Percentiles rank a stretch among this genome's conserved stretches.
phyloP scores from a whole-genome alignment of 805 yeast species.

The Nakazawaea ernobii region DNA sequence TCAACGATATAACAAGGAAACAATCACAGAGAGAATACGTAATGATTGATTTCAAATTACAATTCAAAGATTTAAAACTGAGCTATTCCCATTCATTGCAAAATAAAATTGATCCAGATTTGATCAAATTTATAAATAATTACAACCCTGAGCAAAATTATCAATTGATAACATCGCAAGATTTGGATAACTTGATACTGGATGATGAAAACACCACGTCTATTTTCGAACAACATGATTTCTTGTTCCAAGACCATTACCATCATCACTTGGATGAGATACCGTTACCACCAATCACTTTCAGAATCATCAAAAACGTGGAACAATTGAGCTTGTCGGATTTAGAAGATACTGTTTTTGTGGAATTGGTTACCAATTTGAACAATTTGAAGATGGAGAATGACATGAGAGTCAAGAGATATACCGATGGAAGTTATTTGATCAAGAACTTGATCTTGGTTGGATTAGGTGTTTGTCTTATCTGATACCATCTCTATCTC shows the following conservation, averaged over 20 bases:
- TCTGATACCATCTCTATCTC: conserved; percentile 11
- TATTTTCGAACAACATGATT: conserved; percentile 18
- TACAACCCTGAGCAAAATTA: conserved; percentile 21
- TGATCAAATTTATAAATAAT: conserved; percentile 56
- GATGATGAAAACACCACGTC: conserved; percentile 17
- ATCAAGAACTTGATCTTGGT: conserved; percentile 31
- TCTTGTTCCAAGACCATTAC: conserved; percentile 5
- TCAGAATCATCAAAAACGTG: conserved; percentile 40
- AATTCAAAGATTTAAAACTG: conserved; percentile 59
- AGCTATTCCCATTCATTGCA: too few species aligned
- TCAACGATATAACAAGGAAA: conserved; percentile 14
- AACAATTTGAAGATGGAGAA: conserved; percentile 26
- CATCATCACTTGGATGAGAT: conserved; percentile 4
- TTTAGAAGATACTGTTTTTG: conserved; percentile 23
- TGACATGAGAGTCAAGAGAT: conserved; percentile 17
- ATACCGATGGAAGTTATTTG: conserved; percentile 30
- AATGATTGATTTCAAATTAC: conserved; percentile 60
- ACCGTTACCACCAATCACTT: conserved; percentile 30
- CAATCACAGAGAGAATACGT: conserved; percentile 44
- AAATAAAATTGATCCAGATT: conserved; percentile 46
- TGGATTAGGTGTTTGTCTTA: conserved; percentile 31
- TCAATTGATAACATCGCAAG: conserved; percentile 15
- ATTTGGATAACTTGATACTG: conserved; percentile 18
- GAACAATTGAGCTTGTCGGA: not conserved
- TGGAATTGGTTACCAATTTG: conserved; percentile 23